These are phyloP conservation scores for Tricholoma furcatifolium DNA, from an alignment of 768 basidiomycete genomes.

Conservation along the genomic window DNA sequence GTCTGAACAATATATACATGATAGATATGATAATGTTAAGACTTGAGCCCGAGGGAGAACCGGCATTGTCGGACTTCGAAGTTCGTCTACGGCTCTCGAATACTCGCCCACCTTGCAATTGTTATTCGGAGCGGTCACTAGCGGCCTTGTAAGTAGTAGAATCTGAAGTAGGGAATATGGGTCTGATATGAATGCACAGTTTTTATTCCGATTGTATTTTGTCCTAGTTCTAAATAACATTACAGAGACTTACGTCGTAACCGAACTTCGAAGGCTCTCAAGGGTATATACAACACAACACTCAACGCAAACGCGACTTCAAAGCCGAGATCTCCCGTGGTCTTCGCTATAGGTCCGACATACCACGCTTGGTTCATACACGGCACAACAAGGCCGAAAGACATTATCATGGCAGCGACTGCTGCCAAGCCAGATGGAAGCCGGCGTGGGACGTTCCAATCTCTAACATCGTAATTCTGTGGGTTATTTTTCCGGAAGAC, in stretches of 20 bases:
- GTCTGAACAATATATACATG: too few relatives aligned
- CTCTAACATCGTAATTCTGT: constrained; percentile 45
- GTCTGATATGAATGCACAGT: too few relatives aligned
- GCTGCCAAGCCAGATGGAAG: constrained; percentile 74
- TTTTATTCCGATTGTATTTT: too few relatives aligned
- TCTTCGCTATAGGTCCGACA: constrained; percentile 66
- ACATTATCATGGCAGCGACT: constrained; percentile 46
- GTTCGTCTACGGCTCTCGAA: too few relatives aligned
- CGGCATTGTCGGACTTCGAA: too few relatives aligned
- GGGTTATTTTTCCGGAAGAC: constrained; percentile 59
- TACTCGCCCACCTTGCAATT: too few relatives aligned
- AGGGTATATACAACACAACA: constrained; percentile 53
- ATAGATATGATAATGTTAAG: too few relatives aligned
- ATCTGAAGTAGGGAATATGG: too few relatives aligned
- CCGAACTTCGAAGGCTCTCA: constrained; percentile 50
- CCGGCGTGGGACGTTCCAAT: constrained; percentile 55
- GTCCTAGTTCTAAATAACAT: not conserved
- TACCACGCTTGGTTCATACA: constrained; percentile 80
- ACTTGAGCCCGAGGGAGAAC: too few relatives aligned
- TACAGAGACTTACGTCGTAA: constrained; percentile 16
- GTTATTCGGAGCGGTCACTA: too few relatives aligned
- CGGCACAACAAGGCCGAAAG: constrained; percentile 61
- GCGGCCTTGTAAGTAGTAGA: too few relatives aligned
- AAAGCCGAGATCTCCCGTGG: constrained; percentile 80
- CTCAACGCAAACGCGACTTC: constrained; percentile 64